Base-by-base conservation (phyloP, 768 basidiomycete species). In the Lactarius pseudohatsudake region DNA sequence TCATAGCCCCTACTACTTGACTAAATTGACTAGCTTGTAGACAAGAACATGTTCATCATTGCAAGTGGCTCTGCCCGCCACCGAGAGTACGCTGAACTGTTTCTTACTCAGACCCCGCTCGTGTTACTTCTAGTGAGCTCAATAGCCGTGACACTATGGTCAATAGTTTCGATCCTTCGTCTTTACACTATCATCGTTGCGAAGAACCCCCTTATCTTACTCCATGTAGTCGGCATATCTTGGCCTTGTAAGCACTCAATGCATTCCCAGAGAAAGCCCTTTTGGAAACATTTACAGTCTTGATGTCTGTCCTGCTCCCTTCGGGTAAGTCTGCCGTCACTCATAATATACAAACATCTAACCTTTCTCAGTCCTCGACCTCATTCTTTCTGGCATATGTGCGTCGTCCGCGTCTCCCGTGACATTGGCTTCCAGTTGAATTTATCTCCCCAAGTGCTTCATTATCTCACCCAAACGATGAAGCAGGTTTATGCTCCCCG, bases 41-140 rank as follows among this genome's bases (percentile, higher is more conserved):
- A 41, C 36, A 22, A 38, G 57, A 66, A 62, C 43, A 28, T 43
- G 30, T 43, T 50, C 20, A 43, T 62, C n/a, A 62, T 43, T 13
- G 65, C 54, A 8, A 41, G 65, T 65, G 6, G 2, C 16, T 32
- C 18, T 28, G 3, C 60, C 34, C 61, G 1, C 32, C 3, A 1
- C 15, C 6, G 32, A 20, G 20, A 18, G 20, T 36, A 40, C 38
- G 20, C 41, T 66, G 26, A 66, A 4, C 34, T 13, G 15, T 57
- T 47, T 15, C n/a, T 45, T 28, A 40, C 26, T 38, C 34, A 66
- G 65, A 47, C 20, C 2, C 55, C 56, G 3, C 60, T 66, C n/a
- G 57, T 62, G 28, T 32, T 45, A 59, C 41, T 67, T 59, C 20
- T 67, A 16, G 53, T 67, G 8, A 6, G 22, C 11, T 62, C 57